Conservation (phyloP, 768 basidiomycete species). For the Sporobolomyces roseus region DNA sequence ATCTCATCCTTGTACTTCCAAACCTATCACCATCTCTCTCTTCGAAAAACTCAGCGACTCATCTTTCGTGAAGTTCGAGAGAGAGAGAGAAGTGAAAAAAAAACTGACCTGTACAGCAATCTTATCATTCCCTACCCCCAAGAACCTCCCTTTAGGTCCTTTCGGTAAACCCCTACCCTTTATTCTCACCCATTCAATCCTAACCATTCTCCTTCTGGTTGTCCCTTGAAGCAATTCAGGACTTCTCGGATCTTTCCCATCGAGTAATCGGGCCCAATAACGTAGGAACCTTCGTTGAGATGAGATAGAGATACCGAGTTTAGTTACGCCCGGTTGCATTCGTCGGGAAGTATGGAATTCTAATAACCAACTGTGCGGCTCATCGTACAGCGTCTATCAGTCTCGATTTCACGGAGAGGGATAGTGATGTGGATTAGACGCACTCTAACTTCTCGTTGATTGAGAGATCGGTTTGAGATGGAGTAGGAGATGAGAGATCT, state of each 20-base stretch:
- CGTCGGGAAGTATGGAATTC: constrained; percentile 28
- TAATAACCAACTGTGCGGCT: constrained; percentile 19
- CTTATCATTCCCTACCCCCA: constrained; percentile 29
- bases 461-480: constrained; percentile 50
- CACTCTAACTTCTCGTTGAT: constrained; percentile 56
- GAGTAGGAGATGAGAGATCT: constrained; percentile 48
- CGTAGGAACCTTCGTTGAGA: constrained; percentile 73
- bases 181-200: constrained; percentile 46
- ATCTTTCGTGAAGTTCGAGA: no score
- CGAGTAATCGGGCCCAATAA: constrained; percentile 57
- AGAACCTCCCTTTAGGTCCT: constrained; percentile 44
- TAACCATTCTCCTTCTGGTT: constrained; percentile 23
- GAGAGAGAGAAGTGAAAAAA: constrained; percentile 44
- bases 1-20: constrained; percentile 75
- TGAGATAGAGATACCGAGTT: constrained; percentile 55
- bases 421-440: not conserved
- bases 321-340: constrained; percentile 21
- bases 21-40: constrained; percentile 49
- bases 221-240: constrained; percentile 13
- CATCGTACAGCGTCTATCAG: not conserved
- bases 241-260: constrained; percentile 34
- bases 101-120: constrained; percentile 24
- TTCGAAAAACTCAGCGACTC: no score
- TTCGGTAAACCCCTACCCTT: constrained; percentile 41
- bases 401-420: not conserved